Conservation (phyloP, 2,329 filamentous ascomycete genomes). For the Mycosphaerella arachidis region DNA sequence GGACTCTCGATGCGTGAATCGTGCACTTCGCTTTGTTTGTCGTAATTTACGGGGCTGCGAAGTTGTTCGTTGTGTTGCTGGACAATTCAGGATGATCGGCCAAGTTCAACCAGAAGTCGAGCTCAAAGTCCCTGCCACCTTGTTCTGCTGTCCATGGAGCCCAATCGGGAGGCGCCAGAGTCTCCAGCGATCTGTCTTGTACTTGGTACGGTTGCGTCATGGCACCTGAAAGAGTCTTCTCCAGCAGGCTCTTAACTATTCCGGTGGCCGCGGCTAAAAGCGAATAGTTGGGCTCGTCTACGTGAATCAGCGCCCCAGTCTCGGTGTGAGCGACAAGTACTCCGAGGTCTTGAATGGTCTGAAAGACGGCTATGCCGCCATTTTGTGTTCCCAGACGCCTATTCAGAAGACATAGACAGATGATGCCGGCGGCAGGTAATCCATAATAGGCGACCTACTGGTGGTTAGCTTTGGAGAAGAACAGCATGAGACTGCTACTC, state of each 20-base stretch:
- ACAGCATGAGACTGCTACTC: slow-evolving; percentile 11
- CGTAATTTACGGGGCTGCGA: neutral
- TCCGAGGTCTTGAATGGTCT: slow-evolving; percentile 30
- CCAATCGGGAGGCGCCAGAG: slow-evolving; percentile 4
- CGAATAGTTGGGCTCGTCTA: slow-evolving; percentile 30
- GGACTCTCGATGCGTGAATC: too few relatives aligned
- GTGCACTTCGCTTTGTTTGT: too few relatives aligned
- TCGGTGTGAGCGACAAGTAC: slow-evolving; percentile 33
- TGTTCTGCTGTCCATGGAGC: slow-evolving; percentile 16
- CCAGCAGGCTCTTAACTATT: slow-evolving; percentile 30
- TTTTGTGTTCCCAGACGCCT: slow-evolving; percentile 1
- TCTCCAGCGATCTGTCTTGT: neutral
- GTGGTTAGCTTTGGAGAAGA: slow-evolving; percentile 2
- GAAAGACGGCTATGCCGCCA: slow-evolving; percentile 7
- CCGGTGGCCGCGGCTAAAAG: slow-evolving; percentile 28
- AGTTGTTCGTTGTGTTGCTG: slow-evolving; percentile 1
- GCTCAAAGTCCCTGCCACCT: slow-evolving; percentile 25
- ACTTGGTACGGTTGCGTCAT: slow-evolving; percentile 12
- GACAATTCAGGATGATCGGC: slow-evolving; percentile 29
- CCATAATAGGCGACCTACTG: slow-evolving; percentile 34
- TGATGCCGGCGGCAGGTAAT: slow-evolving; percentile 34
- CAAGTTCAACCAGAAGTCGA: slow-evolving; percentile 32
- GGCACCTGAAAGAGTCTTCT: slow-evolving; percentile 5
- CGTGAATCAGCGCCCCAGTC: slow-evolving; percentile 27
- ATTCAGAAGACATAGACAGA: slow-evolving; percentile 30